phyloP scores from a whole-genome alignment of 2,329 filamentous ascomycete species.

The Colletotrichum chlorophyti region DNA sequence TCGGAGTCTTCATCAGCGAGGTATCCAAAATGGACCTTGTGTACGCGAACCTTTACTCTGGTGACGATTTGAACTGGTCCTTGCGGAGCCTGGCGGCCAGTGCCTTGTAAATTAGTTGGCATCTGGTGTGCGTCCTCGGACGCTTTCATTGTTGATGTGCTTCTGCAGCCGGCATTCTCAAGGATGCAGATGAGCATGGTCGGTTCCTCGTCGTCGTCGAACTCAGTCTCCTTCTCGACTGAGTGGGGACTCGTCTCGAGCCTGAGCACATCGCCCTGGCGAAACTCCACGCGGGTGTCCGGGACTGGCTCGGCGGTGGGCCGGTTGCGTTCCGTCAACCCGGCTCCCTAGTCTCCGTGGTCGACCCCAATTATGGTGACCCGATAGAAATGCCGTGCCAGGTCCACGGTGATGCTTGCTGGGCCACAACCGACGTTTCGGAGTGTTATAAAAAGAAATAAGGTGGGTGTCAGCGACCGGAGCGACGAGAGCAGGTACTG shows the following conservation, averaged over 20 bases:
- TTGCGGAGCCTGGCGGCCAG: slow-evolving; percentile 3
- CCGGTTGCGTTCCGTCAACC: slow-evolving; percentile 15
- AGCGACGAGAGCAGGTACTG: slow-evolving; percentile 42
- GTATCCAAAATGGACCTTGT: slow-evolving; percentile 14
- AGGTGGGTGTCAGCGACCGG: slow-evolving; percentile 34
- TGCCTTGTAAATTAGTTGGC: slow-evolving; percentile 15
- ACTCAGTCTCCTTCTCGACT: slow-evolving; percentile 2
- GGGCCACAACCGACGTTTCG: slow-evolving; percentile 52
- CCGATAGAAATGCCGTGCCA: slow-evolving; percentile 44
- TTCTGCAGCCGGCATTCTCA: slow-evolving; percentile 18
- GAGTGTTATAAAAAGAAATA: slow-evolving; percentile 37
- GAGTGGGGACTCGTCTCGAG: slow-evolving; percentile 11
- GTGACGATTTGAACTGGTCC: slow-evolving; percentile 8
- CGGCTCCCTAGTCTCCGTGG: slow-evolving; percentile 29
- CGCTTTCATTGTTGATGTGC: slow-evolving; percentile 23
- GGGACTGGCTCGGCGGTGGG: neutral
- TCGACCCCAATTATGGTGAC: slow-evolving; percentile 45
- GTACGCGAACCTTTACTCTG: slow-evolving; percentile 7
- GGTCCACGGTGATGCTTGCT: slow-evolving; percentile 48
- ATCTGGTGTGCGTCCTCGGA: slow-evolving; percentile 15
- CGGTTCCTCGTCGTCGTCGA: slow-evolving; percentile 22
- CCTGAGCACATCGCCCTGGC: slow-evolving; percentile 12
- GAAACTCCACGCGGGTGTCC: slow-evolving; percentile 2
- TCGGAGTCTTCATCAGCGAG: slow-evolving; percentile 8
- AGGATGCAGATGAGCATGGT: slow-evolving; percentile 25